phyloP scores from a whole-genome alignment of 805 yeast genomes.

The Teunomyces pallodes region DNA sequence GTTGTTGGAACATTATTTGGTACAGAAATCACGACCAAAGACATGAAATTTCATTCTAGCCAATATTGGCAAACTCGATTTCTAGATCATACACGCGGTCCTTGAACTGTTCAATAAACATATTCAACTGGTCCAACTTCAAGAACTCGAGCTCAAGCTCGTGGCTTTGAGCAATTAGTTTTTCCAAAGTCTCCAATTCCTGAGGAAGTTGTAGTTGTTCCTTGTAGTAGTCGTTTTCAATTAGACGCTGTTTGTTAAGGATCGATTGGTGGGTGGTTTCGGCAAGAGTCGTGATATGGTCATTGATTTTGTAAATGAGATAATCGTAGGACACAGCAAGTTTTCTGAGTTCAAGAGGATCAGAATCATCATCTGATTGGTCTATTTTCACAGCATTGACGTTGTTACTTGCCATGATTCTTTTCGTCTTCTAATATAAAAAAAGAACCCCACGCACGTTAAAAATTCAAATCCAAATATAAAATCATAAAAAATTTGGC shows the following conservation, averaged over 20 bases:
- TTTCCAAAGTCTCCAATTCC: constrained; percentile 40
- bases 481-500: no score
- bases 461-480: no score
- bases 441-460: no score
- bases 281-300: constrained; percentile 48
- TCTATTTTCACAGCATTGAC: neutral
- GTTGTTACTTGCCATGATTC: no score
- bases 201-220: constrained; percentile 30
- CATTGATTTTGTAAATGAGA: constrained; percentile 59
- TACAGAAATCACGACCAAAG: constrained; percentile 24
- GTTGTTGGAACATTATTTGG: constrained; percentile 33
- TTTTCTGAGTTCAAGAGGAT: constrained; percentile 61
- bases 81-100: constrained; percentile 17
- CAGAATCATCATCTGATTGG: constrained; percentile 21
- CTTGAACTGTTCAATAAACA: constrained; percentile 26
- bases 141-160: constrained; percentile 51
- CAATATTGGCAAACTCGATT: constrained; percentile 7
- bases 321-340: constrained; percentile 65
- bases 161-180: constrained; percentile 43
- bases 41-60: neutral
- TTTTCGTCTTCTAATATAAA: no score
- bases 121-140: constrained; percentile 50
- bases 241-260: constrained; percentile 27
- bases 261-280: constrained; percentile 36
- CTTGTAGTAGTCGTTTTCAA: constrained; percentile 17